phyloP scores from a whole-genome alignment of 352 stramenopile species.

The Pythium sukuiense region DNA sequence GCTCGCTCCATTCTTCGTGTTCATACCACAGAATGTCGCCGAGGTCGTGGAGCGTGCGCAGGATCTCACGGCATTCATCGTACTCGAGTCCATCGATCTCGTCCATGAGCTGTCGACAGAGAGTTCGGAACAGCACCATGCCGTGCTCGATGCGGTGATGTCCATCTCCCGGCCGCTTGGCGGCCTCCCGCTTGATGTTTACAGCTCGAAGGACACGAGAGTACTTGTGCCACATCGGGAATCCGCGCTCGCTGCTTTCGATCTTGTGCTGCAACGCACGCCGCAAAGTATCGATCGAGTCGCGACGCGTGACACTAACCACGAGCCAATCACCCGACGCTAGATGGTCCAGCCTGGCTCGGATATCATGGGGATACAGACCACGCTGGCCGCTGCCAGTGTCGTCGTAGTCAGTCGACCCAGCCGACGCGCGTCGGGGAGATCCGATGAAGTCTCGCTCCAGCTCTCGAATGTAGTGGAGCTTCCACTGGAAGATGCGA shows the following conservation, averaged over 20 bases:
- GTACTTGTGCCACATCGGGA: background rate
- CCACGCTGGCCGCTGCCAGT: too few species aligned
- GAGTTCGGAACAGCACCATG: background rate
- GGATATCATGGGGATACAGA: background rate
- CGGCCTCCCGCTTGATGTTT: background rate
- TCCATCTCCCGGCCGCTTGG: background rate
- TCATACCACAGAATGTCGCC: slow-evolving; percentile 29
- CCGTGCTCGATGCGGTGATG: background rate
- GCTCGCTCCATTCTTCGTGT: slow-evolving; percentile 3
- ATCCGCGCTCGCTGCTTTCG: background rate
- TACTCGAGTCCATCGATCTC: slow-evolving; percentile 14
- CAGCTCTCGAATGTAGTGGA: background rate
- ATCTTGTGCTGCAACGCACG: background rate
- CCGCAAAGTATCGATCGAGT: background rate
- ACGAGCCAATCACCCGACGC: background rate
- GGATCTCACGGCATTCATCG: slow-evolving; percentile 19
- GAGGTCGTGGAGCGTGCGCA: slow-evolving; percentile 23
- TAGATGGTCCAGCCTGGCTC: background rate
- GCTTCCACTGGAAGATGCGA: background rate
- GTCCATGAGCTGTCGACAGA: slow-evolving; percentile 11
- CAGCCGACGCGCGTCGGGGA: background rate
- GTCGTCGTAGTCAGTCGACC: background rate
- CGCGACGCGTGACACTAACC: background rate
- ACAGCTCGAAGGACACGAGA: background rate
- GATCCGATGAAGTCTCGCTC: background rate